These are phyloP conservation scores for Auriculariales sp. DNA, from an alignment of 768 basidiomycete species.

Conservation along the genomic window DNA sequence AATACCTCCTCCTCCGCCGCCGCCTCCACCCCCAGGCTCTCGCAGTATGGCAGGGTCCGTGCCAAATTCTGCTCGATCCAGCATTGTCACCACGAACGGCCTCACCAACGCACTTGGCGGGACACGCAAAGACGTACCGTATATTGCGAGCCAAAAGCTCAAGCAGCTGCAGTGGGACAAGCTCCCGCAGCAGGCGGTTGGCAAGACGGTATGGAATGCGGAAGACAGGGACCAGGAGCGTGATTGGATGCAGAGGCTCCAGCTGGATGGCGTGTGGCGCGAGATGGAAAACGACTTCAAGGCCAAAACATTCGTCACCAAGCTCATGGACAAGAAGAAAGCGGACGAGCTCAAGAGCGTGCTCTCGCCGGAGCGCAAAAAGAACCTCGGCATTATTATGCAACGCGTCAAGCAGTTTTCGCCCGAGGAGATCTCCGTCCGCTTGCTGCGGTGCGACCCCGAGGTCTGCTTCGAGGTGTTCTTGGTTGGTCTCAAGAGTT, in stretches of 20 bases:
- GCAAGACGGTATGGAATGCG: constrained; percentile 73
- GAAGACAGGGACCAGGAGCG: constrained; percentile 55
- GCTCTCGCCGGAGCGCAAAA: constrained; percentile 80
- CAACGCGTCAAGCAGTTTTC: constrained; percentile 70
- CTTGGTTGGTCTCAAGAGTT: constrained; percentile 73
- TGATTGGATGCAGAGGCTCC: constrained; percentile 71
- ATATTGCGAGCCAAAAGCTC: constrained; percentile 83
- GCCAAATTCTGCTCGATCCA: constrained; percentile 21
- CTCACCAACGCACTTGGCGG: constrained; percentile 10
- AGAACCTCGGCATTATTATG: constrained; percentile 91
- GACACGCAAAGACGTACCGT: constrained; percentile 70
- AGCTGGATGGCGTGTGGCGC: constrained; percentile 76
- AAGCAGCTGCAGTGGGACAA: constrained; percentile 99
- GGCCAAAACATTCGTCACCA: constrained; percentile 86
- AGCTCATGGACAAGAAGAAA: constrained; percentile 57
- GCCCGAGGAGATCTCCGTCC: constrained; percentile 74
- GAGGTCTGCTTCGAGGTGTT: constrained; percentile 80
- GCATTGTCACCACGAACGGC: constrained; percentile 30
- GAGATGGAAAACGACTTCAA: constrained; percentile 99
- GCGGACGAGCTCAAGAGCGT: constrained; percentile 85
- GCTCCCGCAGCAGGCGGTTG: constrained; percentile 75
- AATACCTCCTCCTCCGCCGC: constrained; percentile 23
- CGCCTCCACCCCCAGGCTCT: constrained; percentile 19
- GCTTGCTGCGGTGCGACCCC: constrained; percentile 77
- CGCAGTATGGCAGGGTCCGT: constrained; percentile 18